These are phyloP conservation scores for Kodamaea restingae DNA, from an alignment of 805 yeast genomes.

Conservation along the genomic window DNA sequence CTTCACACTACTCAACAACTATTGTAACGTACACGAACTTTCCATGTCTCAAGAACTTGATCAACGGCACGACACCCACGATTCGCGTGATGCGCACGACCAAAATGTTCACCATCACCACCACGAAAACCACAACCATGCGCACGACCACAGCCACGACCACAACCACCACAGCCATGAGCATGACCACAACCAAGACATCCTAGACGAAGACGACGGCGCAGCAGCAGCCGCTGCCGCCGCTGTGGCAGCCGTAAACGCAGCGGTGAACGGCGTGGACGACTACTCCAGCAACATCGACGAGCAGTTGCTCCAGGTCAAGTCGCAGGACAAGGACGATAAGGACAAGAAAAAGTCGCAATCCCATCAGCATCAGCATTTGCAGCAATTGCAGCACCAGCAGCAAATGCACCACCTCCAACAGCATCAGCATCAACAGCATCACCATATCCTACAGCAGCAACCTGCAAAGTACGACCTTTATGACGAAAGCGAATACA, in stretches of 20 bases:
- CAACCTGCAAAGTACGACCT: slow-evolving; percentile 16
- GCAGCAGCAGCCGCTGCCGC: slow-evolving; percentile 9
- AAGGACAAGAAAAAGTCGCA: slow-evolving; percentile 7
- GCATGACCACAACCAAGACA: slow-evolving; percentile 1
- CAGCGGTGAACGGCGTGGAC: slow-evolving; percentile 16
- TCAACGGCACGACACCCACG: slow-evolving; percentile 7
- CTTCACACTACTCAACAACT: slow-evolving; percentile 6
- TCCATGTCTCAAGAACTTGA: slow-evolving; percentile 7
- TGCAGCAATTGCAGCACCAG: slow-evolving; percentile 18
- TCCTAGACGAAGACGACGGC: slow-evolving; percentile 4
- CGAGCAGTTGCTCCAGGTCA: slow-evolving; percentile 38
- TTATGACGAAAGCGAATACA: slow-evolving; percentile 36
- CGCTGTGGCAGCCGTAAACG: slow-evolving; percentile 10
- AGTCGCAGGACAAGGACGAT: slow-evolving; percentile 3
- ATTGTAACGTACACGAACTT: slow-evolving; percentile 9
- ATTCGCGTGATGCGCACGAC: slow-evolving; percentile 2
- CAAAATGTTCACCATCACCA: slow-evolving; percentile 2
- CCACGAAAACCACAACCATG: slow-evolving; percentile 3
- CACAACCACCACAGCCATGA: slow-evolving; percentile 1
- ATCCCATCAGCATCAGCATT: slow-evolving; percentile 10
- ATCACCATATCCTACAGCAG: slow-evolving; percentile 12
- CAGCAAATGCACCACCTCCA: slow-evolving; percentile 19
- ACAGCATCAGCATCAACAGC: slow-evolving; percentile 18
- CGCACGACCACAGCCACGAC: slow-evolving; percentile 1
- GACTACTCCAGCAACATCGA: slow-evolving; percentile 36